Evolutionary conservation across 2,329 filamentous ascomycete species (phyloP).

Genomic region (Fusarium setosum): DNA sequence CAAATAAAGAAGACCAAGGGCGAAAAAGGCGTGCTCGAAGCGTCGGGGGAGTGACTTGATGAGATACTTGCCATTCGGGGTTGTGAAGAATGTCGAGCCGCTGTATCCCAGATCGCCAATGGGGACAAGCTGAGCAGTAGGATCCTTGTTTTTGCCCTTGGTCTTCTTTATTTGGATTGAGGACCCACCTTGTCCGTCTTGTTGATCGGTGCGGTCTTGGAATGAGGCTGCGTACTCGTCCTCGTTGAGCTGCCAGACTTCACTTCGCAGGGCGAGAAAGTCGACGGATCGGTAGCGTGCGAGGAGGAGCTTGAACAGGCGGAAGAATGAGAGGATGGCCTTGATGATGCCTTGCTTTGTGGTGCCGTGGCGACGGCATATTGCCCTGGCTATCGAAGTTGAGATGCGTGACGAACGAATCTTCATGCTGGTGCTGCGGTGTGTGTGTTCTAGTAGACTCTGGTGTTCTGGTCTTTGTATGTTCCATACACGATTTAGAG

Average conservation of each 20-base stretch:
- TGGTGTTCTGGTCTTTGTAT: not conserved
- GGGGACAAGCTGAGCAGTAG: conserved; percentile 56
- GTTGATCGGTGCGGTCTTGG: conserved; percentile 3
- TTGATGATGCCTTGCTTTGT: conserved; percentile 43
- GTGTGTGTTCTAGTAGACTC: not conserved
- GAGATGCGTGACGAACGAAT: conserved; percentile 59
- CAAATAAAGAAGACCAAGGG: conserved; percentile 43
- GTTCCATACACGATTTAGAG: not conserved
- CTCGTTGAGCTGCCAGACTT: conserved; percentile 49
- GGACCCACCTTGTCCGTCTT: not conserved
- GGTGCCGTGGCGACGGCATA: conserved; percentile 54
- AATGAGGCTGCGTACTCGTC: conserved; percentile 54
- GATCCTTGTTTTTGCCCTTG: conserved; percentile 47
- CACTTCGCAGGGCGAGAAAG: conserved; percentile 43
- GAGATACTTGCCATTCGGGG: conserved; percentile 72
- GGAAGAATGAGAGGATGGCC: conserved; percentile 47
- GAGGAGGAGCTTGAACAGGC: conserved; percentile 48
- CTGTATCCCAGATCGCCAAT: conserved; percentile 80
- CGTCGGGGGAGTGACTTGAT: conserved; percentile 77
- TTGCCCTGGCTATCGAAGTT: conserved; percentile 66
- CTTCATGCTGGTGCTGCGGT: conserved; percentile 38
- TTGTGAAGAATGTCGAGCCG: conserved; percentile 81
- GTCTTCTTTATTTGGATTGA: conserved; percentile 33
- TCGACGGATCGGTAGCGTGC: conserved; percentile 43
- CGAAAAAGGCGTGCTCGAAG: conserved; percentile 70